phyloP scores from a whole-genome alignment of 2,329 filamentous ascomycete species.

The Metarhizium anisopliae region DNA sequence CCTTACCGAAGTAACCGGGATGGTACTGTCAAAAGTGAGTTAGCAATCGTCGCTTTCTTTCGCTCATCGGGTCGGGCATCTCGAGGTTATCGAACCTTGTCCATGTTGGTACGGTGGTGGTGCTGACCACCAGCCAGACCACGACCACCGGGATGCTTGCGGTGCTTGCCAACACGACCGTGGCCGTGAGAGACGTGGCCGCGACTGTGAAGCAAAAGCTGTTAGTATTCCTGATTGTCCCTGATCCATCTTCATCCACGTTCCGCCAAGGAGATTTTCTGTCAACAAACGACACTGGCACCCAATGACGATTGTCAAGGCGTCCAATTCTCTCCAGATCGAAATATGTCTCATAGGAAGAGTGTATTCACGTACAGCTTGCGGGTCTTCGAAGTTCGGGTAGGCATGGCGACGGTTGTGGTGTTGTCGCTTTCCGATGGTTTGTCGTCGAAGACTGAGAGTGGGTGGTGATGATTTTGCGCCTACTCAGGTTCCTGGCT shows the following conservation, averaged over 20 bases:
- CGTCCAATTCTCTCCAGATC: constrained; percentile 4
- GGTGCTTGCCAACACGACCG: constrained; percentile 97
- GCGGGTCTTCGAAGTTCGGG: constrained; percentile 65
- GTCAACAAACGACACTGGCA: constrained; percentile 16
- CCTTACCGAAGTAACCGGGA: constrained; percentile 99
- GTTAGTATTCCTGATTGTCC: constrained; percentile 10
- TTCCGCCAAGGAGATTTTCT: neutral
- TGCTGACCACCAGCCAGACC: constrained; percentile 97
- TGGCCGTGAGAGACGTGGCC: constrained; percentile 98
- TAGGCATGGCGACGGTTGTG: constrained; percentile 57
- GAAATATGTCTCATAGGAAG: constrained; percentile 1
- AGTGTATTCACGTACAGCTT: constrained; percentile 55
- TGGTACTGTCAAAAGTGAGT: constrained; percentile 58
- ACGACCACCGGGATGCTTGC: constrained; percentile 81
- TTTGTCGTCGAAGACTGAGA: constrained; percentile 24
- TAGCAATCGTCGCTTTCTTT: constrained; percentile 13
- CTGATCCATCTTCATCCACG: neutral
- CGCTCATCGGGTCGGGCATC: constrained; percentile 20
- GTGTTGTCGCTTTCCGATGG: constrained; percentile 34
- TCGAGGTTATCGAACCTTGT: constrained; percentile 62
- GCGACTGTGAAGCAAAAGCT: constrained; percentile 51
- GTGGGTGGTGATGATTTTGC: constrained; percentile 30
- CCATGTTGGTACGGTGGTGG: constrained; percentile 55
- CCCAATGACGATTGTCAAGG: constrained; percentile 3
- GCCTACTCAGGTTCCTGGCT: constrained; percentile 20